phyloP scores from a whole-genome alignment of 106 monocot species.

The Acorus gramineus region DNA sequence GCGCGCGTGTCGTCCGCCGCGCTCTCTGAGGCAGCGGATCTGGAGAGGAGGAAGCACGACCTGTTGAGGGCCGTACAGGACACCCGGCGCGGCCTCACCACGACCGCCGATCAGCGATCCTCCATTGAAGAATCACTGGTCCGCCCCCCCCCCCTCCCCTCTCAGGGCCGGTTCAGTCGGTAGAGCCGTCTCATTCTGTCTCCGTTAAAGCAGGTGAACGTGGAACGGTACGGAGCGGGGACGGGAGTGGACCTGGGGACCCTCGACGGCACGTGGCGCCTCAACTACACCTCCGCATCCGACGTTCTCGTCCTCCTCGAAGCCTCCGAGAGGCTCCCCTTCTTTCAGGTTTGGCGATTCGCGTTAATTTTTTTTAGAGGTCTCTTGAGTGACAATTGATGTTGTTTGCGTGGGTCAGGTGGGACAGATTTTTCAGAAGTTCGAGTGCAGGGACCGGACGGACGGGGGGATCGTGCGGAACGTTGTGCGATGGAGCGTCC shows the following conservation, averaged over 20 bases:
- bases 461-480: slow-evolving; percentile 86
- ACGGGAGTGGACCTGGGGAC: slow-evolving; percentile 35
- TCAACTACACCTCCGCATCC: slow-evolving; percentile 77
- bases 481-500: slow-evolving; percentile 90
- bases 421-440: slow-evolving; percentile 93
- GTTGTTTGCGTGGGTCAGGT: slow-evolving; percentile 25
- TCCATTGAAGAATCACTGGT: slow-evolving; percentile 35
- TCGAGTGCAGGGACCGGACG: slow-evolving; percentile 54
- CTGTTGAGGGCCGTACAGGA: too few relatives aligned
- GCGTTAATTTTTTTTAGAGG: background rate
- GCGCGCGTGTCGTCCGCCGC: too few relatives aligned
- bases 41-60: too few relatives aligned
- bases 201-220: slow-evolving; percentile 28
- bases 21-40: too few relatives aligned
- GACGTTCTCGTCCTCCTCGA: slow-evolving; percentile 86
- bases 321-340: slow-evolving; percentile 58
- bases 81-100: too few relatives aligned
- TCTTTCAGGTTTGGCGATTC: slow-evolving; percentile 36
- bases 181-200: too few relatives aligned
- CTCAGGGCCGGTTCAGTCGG: too few relatives aligned
- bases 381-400: background rate
- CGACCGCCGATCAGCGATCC: too few relatives aligned
- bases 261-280: slow-evolving; percentile 80
- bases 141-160: background rate
- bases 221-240: slow-evolving; percentile 57